Conservation (phyloP, 371 early-diverging fungal species). For the Saksenaea oblongispora region DNA sequence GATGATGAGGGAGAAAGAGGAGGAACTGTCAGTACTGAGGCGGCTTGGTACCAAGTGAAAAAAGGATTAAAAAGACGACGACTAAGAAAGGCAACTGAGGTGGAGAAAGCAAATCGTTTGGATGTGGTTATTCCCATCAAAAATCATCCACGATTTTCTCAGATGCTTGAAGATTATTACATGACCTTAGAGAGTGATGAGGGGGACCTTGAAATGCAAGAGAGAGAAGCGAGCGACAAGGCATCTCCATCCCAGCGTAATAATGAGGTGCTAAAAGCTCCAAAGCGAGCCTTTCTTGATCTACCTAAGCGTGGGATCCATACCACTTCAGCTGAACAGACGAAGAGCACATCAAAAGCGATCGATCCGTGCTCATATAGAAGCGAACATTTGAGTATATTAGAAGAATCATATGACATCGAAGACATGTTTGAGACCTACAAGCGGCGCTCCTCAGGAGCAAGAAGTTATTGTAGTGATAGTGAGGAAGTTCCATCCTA, state of each 20-base stretch:
- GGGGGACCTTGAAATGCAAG: neutral
- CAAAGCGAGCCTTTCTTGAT: too few species aligned
- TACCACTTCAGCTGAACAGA: too few species aligned
- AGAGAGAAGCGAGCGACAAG: neutral
- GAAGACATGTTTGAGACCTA: neutral
- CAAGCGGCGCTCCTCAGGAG: neutral
- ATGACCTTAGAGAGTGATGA: neutral
- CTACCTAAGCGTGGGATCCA: too few species aligned
- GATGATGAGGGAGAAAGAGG: slow-evolving; percentile 26
- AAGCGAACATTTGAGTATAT: neutral
- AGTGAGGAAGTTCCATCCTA: neutral
- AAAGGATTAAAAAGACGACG: neutral
- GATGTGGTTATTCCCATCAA: neutral
- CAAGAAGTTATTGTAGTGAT: slow-evolving; percentile 12
- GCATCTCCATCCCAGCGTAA: neutral
- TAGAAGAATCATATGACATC: neutral
- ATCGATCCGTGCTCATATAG: too few species aligned
- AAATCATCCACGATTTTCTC: neutral
- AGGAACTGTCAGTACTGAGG: neutral
- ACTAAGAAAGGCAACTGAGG: neutral
- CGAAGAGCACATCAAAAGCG: too few species aligned
- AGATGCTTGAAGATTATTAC: neutral
- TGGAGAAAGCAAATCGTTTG: neutral
- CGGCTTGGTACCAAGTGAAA: neutral
- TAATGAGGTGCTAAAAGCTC: neutral